These are phyloP conservation scores for Lophium mytilinum DNA, from an alignment of 495 filamentous ascomycete species.

Conservation along the genomic window DNA sequence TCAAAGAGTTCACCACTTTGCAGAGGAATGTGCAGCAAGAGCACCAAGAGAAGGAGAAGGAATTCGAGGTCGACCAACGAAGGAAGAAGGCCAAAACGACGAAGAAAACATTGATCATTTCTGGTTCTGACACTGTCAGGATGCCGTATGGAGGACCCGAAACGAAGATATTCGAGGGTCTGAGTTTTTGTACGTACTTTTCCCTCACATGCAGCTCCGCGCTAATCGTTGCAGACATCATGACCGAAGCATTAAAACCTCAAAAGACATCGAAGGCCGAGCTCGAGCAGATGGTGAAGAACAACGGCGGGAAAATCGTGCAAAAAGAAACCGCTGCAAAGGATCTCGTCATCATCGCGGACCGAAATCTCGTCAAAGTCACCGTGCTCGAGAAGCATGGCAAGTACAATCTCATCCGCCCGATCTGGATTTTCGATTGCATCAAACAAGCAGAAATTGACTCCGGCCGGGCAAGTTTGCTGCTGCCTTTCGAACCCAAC, in stretches of 20 bases:
- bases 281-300: constrained; percentile 80
- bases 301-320: constrained; percentile 74
- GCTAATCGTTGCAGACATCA: constrained; percentile 34
- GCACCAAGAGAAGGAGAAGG: constrained; percentile 61
- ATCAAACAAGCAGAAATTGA: constrained; percentile 59
- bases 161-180: constrained; percentile 59
- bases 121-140: constrained; percentile 43
- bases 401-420: constrained; percentile 61
- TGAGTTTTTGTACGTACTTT: constrained; percentile 53
- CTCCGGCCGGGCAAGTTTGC: constrained; percentile 43
- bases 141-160: constrained; percentile 48
- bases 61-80: constrained; percentile 74
- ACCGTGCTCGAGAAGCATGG: constrained; percentile 68
- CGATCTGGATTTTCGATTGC: constrained; percentile 81
- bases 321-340: constrained; percentile 58
- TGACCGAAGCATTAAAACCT: constrained; percentile 51
- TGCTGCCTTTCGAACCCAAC: constrained; percentile 63
- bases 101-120: constrained; percentile 64
- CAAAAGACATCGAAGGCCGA: constrained; percentile 67
- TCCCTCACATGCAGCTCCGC: background rate
- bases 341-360: constrained; percentile 64
- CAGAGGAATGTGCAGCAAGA: constrained; percentile 65
- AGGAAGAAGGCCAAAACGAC: constrained; percentile 47
- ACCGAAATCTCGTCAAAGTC: constrained; percentile 73
- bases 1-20: constrained; percentile 67